Base-by-base conservation (phyloP, 2,329 filamentous ascomycete genomes). In the Didymella keratinophila region DNA sequence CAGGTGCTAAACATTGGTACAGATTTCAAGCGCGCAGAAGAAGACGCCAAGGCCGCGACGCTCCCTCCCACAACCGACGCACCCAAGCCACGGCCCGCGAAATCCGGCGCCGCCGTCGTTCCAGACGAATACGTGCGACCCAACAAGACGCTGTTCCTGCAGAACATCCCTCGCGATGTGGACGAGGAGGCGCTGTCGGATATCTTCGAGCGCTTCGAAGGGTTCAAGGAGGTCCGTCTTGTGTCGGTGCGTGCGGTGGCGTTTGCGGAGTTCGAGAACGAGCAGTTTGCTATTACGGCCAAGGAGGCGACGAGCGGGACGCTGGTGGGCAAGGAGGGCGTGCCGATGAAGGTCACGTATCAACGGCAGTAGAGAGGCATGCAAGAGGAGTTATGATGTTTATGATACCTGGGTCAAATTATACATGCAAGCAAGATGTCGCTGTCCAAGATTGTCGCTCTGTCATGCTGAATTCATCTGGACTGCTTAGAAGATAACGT, bases 101-200 rank as follows among this genome's bases (percentile, higher is more conserved):
- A 88, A 16, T 84, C 86, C n/a, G 91, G 91, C 32, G 83, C 87
- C 1, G 84, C 90, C 11, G 89, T 93, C 54, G 89, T 98, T 18
- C 93, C 93, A n/a, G 95, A 98, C 84, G 95, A 99, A 79, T 98
- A 97, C 78, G 86, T 98, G 4, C 94, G 94, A 4, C 94, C 95
- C 34, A 98, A 98, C 86, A 97, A 97, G 82, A 96, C 93, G 66
- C 85, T 99, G 34, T 96, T 98, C 80, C 82, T 98, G 61, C 92
- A 96, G 80, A 94, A 98, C 70, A 80, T 99, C 34, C 93, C 95
- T 9, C 91, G 94, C 63, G 90, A 92, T 64, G 92, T 91, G 78
- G 90, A 91, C 76, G 87, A 91, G 71, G 93, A 96, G 64, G 86
- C 84, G 23, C 85, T 99, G 53, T 89, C 88, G 0, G 83, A 84